Evolutionary conservation across 805 yeast species (phyloP).

Genomic region (Metschnikowia lachancei): DNA sequence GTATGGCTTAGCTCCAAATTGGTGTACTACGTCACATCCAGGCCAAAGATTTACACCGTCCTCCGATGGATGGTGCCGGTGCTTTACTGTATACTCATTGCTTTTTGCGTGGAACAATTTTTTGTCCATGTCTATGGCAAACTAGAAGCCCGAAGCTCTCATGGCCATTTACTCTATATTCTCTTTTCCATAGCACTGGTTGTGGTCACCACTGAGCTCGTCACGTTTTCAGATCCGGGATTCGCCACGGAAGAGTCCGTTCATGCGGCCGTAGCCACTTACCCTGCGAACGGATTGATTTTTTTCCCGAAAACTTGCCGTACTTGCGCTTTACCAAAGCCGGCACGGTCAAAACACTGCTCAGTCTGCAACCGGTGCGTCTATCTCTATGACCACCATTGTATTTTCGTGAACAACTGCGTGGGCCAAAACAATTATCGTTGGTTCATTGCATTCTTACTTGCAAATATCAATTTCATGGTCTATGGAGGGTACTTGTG

Average conservation of each 20-base stretch:
- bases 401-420: conserved; percentile 70
- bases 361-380: conserved; percentile 56
- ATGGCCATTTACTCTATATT: conserved; percentile 24
- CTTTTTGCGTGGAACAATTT: conserved; percentile 33
- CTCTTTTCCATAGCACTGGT: conserved; percentile 31
- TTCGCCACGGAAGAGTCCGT: conserved; percentile 18
- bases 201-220: conserved; percentile 35
- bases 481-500: conserved; percentile 43
- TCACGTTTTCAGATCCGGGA: conserved; percentile 47
- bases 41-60: conserved; percentile 10
- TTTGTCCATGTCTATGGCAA: conserved; percentile 28
- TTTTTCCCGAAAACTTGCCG: conserved; percentile 48
- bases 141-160: conserved; percentile 9
- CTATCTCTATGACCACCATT: conserved; percentile 55
- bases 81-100: conserved; percentile 38
- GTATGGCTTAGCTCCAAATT: conserved; percentile 6
- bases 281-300: conserved; percentile 49
- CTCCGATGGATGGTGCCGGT: conserved; percentile 47
- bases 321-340: conserved; percentile 48
- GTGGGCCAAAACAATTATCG: conserved; percentile 64
- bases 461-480: conserved; percentile 39
- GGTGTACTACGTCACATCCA: conserved; percentile 6
- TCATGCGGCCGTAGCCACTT: conserved; percentile 16
- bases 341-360: conserved; percentile 66
- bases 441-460: conserved; percentile 57